Evolutionary conservation across 768 basidiomycete species (phyloP), one percentile per base, ranked within the genome.

Genomic region (Phallus indusiatus): DNA sequence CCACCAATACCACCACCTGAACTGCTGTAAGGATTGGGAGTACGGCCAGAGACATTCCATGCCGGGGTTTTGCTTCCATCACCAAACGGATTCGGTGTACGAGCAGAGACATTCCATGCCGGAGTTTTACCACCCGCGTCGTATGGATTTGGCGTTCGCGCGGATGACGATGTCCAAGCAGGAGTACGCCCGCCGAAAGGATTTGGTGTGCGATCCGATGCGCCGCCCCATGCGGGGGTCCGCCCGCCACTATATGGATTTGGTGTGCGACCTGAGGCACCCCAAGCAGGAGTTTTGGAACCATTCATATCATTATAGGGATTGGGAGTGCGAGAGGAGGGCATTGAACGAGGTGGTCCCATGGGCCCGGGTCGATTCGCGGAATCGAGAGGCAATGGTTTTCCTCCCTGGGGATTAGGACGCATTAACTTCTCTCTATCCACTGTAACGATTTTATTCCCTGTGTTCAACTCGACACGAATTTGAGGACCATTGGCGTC

Each of bases 401-500:
- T 51, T 20, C 79, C 72, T 20, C 86, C 74, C 14, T 72, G 73
- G 1, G 86, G 86, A 64, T 82, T 76, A 1, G 78, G 77, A 59
- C 85, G 78, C 62, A 81, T 78, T 18, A 95, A 71, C 67, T 89
- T 90, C 49, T 80, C 78, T 67, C 93, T 90, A 52, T 89, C 87
- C 59, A 97, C 84, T 42, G 85, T 86, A 60, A 99, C 84, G 20
- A 94, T 77, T 71, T 91, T 94, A 71, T 94, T 94, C 42, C 86
- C 87, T 14, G 92, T 85, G 61, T 80, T 76, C n/a, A 99, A 75
- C 71, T 98, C 96, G 14, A 99, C 93, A 47, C 96, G 82, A 1
- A 88, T 90, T 59, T 84, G 76, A 42, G 79, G 77, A 5, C 94
- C 95, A 60, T 94, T 95, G 28, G 93, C 90, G 68, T 98, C 96